These are phyloP conservation scores for Lepidium campestre DNA, from an alignment of 441 rosid genomes.

Conservation along the genomic window DNA sequence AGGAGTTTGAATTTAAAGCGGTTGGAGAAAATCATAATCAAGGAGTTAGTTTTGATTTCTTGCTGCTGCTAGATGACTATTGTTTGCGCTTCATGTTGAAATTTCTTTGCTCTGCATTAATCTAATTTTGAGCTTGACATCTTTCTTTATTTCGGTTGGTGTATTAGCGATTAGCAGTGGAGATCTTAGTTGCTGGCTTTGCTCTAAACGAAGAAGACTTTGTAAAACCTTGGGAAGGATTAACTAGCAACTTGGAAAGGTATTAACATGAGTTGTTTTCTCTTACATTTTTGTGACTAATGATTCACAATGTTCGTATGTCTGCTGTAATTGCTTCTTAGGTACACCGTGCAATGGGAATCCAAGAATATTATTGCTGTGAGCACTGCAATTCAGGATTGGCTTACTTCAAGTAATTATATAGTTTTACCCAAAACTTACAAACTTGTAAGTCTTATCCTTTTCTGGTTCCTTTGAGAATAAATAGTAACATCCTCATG, in stretches of 20 bases:
- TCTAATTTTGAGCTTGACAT: not conserved
- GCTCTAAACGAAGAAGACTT: conserved; percentile 66
- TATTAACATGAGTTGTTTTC: conserved; percentile 20
- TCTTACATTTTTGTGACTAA: not conserved
- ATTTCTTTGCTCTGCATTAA: not conserved
- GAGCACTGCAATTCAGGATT: conserved; percentile 93
- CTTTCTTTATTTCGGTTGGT: not conserved
- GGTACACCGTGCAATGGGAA: conserved; percentile 95
- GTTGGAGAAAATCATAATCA: conserved; percentile 75
- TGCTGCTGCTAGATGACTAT: not conserved
- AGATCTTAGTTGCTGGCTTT: conserved; percentile 73
- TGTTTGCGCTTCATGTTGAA: not conserved
- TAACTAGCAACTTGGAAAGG: conserved; percentile 70
- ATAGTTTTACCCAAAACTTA: conserved; percentile 10
- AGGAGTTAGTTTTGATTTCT: conserved; percentile 57
- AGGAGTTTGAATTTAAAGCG: conserved; percentile 81
- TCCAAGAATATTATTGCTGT: conserved; percentile 74
- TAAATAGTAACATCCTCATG: conserved; percentile 4
- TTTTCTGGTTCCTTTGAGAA: not conserved
- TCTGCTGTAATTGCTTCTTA: conserved; percentile 13
- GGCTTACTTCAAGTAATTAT: conserved; percentile 91
- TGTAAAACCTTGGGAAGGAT: conserved; percentile 86
- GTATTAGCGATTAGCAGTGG: conserved; percentile 79
- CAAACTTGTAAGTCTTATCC: not conserved
- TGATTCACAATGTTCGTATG: not conserved